phyloP scores from a whole-genome alignment of 1,284 basidiomycete genomes.

The Cutaneotrichosporon daszewskae region DNA sequence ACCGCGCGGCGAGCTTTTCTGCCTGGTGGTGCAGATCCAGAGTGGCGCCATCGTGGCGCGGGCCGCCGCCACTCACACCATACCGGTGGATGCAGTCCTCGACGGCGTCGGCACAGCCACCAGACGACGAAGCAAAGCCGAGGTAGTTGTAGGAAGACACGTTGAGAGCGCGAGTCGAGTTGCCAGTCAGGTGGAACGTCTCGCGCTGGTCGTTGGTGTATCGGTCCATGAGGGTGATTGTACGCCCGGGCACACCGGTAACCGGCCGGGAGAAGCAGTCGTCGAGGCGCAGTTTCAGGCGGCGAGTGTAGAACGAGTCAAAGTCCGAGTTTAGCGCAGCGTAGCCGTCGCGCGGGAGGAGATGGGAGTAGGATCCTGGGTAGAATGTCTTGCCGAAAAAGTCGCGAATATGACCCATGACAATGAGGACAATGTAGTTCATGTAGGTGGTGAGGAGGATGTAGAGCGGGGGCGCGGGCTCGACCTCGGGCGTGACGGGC shows the following conservation, averaged over 20 bases:
- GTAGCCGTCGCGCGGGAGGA: slow-evolving; percentile 79
- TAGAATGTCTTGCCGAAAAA: slow-evolving; percentile 86
- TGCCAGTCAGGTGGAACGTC: slow-evolving; percentile 72
- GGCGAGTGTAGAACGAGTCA: slow-evolving; percentile 97
- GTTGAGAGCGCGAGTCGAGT: slow-evolving; percentile 82
- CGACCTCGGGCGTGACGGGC: slow-evolving; percentile 53
- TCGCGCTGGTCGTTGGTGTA: slow-evolving; percentile 75
- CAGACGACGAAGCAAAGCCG: slow-evolving; percentile 90
- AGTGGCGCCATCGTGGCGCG: slow-evolving; percentile 75
- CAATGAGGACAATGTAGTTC: slow-evolving; percentile 80
- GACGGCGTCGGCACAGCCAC: slow-evolving; percentile 89
- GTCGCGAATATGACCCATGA: slow-evolving; percentile 87
- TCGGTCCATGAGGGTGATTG: slow-evolving; percentile 81
- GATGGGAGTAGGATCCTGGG: slow-evolving; percentile 67
- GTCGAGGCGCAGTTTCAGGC: slow-evolving; percentile 88
- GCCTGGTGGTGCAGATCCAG: slow-evolving; percentile 75
- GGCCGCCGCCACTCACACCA: slow-evolving; percentile 70
- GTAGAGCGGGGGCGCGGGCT: slow-evolving; percentile 79
- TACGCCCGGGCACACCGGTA: slow-evolving; percentile 92
- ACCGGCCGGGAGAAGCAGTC: slow-evolving; percentile 93
- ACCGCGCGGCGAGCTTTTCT: slow-evolving; percentile 83
- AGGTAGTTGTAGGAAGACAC: slow-evolving; percentile 99
- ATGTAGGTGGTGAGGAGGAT: slow-evolving; percentile 88
- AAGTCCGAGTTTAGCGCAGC: slow-evolving; percentile 97
- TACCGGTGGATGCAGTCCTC: slow-evolving; percentile 72